Base-by-base conservation (phyloP, 169 alveolate species). In the Miamiensis avidus region DNA sequence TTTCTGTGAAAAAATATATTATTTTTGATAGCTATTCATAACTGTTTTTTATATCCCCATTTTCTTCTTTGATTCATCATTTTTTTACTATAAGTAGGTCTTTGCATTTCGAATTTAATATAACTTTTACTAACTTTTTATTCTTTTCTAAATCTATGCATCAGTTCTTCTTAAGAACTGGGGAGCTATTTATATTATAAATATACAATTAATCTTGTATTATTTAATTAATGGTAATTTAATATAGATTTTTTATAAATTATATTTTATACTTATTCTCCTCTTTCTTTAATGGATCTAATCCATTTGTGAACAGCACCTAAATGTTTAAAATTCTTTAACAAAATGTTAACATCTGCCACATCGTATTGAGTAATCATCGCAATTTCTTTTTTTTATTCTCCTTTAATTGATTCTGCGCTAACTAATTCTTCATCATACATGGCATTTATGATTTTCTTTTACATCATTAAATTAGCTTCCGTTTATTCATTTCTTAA, bases 71-170 rank as follows among this genome's bases (percentile, higher is more conserved):
- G 20, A 49, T 11, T 20, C 69, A 49, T 49, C 69, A 49, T 49
- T 49, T 49, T 49, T 49, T 49, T 11, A 49, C 69, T 49, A 49
- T 49, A 49, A 49, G 69, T 11, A 20, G 69, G 69, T 49, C 69
- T 49, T 11, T 4, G 20, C 69, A 49, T 49, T 49, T 49, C 69
- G 20, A 49, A 49, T 49, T 49, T 49, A 4, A 49, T 11, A 49
- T 49, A 49, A 49, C 69, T 49, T 49, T 49, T 49, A 49, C 69
- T 49, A 78, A 78, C 74, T 31, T 34, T 34, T 78, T 34, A 31
- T 78, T 78, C 83, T 34, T 78, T 31, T 78, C 83, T 78, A 34
- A 78, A 78, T 78, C 83, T 78, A 34, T 29, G 29, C 31, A 31
- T 20, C 27, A 78, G 32, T 34, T 78, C 83, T 34, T 78, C 83